Percentiles rank a stretch among this genome's conserved stretches.
These are phyloP conservation scores for Colletotrichum lini DNA, from an alignment of 2,329 filamentous ascomycete genomes.

Conservation along the genomic window DNA sequence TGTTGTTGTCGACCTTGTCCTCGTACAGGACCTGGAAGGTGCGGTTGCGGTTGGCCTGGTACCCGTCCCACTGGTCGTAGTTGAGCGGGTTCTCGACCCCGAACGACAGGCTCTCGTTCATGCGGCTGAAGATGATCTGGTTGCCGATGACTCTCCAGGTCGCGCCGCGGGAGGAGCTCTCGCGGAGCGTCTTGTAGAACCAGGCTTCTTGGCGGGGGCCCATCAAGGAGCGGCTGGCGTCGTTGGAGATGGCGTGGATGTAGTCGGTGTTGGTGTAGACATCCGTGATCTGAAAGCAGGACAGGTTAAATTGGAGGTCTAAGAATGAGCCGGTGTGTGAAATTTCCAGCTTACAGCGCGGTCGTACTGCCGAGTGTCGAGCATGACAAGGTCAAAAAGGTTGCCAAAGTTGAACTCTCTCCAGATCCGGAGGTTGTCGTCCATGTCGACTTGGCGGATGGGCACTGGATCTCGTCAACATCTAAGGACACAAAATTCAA, in stretches of 20 bases:
- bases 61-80: conserved; percentile 71
- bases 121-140: conserved; percentile 74
- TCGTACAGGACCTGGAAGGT: conserved; percentile 77
- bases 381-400: conserved; percentile 76
- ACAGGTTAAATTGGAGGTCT: not conserved
- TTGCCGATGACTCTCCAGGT: conserved; percentile 81
- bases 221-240: conserved; percentile 79
- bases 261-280: conserved; percentile 73
- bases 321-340: no score
- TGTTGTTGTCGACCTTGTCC: conserved; percentile 79
- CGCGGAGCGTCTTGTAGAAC: conserved; percentile 74
- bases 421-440: conserved; percentile 80
- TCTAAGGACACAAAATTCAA: not conserved
- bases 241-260: conserved; percentile 72
- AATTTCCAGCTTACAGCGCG: conserved; percentile 51
- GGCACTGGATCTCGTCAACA: conserved; percentile 23
- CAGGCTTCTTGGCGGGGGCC: conserved; percentile 80
- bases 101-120: conserved; percentile 51
- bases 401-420: conserved; percentile 76
- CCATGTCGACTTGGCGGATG: conserved; percentile 72
- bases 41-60: conserved; percentile 78
- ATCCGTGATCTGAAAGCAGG: conserved; percentile 46
- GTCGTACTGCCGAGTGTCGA: conserved; percentile 79
- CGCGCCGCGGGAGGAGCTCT: conserved; percentile 74
- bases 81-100: conserved; percentile 59